Base-by-base conservation (phyloP, 441 rosid genomes). In the Erodium chrysanthum region DNA sequence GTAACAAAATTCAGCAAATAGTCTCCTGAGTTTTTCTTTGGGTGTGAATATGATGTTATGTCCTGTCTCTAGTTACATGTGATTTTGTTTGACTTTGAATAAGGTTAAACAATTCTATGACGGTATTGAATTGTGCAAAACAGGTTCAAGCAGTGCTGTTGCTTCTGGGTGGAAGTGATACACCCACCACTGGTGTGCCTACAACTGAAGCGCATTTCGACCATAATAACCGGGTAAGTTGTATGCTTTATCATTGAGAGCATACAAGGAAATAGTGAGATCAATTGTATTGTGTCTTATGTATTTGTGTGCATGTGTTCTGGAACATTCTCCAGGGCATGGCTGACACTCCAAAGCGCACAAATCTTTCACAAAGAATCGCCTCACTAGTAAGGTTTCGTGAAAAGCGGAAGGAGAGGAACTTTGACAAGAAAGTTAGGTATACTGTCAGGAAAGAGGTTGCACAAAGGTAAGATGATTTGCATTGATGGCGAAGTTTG, bases 361-460 rank as follows among this genome's bases (percentile, higher is more conserved):
- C 88, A 44, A 87, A 83, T 80, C 84, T 84, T 69, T 85, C 92
- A 23, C 76, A 81, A 68, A 79, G 89, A 75, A 80, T 85, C 78
- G 96, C 92, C 66, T 87, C 92, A 27, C 82, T 89, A 72, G 88
- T 84, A 75, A 87, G 92, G 79, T 89, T 89, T 66, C 83, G 90
- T 42, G 89, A 89, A 74, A 87, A 89, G 76, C 74, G 90, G 46
- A 87, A 89, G 79, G 96, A 89, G 79, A 82, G 90, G 76, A 85
- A 89, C 71, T 85, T 89, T 69, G 96, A 89, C 74, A 89, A 89
- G 89, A 87, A 86, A 81, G 81, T 89, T 79, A 79, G 96, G 74
- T 89, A 87, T 70, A 83, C 84, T 5, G 84, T 87, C 60, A 79
- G 90, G 50, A 86, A 87, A 74, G 96, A 89, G 78, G 92, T 87